phyloP scores from a whole-genome alignment of 1,284 basidiomycete genomes.

The Phellopilus nigrolimitatus region DNA sequence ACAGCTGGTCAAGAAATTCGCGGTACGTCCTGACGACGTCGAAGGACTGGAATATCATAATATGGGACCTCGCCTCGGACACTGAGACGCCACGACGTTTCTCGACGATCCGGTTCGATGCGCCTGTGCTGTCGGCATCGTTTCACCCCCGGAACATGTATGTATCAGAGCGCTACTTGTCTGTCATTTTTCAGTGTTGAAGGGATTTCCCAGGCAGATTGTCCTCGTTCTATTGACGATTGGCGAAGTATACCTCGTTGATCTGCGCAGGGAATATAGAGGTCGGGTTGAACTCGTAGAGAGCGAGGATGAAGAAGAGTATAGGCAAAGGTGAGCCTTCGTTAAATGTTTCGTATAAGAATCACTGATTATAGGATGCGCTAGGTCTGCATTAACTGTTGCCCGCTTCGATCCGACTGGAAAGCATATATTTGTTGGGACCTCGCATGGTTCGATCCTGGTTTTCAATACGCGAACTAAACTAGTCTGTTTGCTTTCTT shows the following conservation, averaged over 20 bases:
- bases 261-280: slow-evolving; percentile 58
- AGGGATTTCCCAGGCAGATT: slow-evolving; percentile 52
- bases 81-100: slow-evolving; percentile 61
- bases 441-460: slow-evolving; percentile 72
- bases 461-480: slow-evolving; percentile 87
- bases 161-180: slow-evolving; percentile 21
- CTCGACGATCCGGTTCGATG: slow-evolving; percentile 84
- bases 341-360: slow-evolving; percentile 28
- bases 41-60: slow-evolving; percentile 88
- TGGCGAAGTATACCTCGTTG: slow-evolving; percentile 78
- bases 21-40: slow-evolving; percentile 86
- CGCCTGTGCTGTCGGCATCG: slow-evolving; percentile 73
- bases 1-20: slow-evolving; percentile 90
- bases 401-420: slow-evolving; percentile 84
- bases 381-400: slow-evolving; percentile 59
- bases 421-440: slow-evolving; percentile 83
- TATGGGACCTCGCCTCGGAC: slow-evolving; percentile 86
- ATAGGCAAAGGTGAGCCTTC: slow-evolving; percentile 40
- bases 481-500: slow-evolving; percentile 42
- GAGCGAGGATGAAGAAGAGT: slow-evolving; percentile 50
- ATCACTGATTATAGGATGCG: not conserved
- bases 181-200: slow-evolving; percentile 23
- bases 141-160: slow-evolving; percentile 91
- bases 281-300: slow-evolving; percentile 64
- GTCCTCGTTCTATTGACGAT: slow-evolving; percentile 72